Conservation (phyloP, 495 filamentous ascomycete genomes). For the Penicillium coprophilum region DNA sequence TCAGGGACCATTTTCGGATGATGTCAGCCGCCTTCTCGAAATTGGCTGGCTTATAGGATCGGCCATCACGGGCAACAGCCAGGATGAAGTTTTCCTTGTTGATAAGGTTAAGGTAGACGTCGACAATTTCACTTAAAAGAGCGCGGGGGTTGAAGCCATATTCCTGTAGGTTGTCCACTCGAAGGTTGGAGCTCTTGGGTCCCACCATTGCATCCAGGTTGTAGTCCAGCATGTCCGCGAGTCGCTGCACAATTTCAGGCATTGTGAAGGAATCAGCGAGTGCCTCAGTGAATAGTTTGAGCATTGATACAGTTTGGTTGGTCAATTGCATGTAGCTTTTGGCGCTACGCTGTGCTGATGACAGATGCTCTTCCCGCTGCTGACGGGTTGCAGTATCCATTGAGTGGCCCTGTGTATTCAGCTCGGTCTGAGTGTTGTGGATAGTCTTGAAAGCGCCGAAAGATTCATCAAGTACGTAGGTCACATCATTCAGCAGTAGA, state of each 20-base stretch:
- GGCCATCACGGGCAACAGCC: slow-evolving; percentile 89
- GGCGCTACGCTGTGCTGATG: slow-evolving; percentile 71
- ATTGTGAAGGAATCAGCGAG: slow-evolving; percentile 88
- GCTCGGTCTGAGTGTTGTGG: slow-evolving; percentile 69
- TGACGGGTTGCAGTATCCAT: slow-evolving; percentile 64
- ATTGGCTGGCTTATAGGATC: slow-evolving; percentile 86
- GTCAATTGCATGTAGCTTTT: slow-evolving; percentile 95
- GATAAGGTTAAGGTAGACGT: slow-evolving; percentile 86
- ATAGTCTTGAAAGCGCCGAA: slow-evolving; percentile 86
- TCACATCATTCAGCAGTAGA: slow-evolving; percentile 91
- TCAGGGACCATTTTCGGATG: slow-evolving; percentile 59
- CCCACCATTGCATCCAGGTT: slow-evolving; percentile 91
- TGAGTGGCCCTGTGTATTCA: slow-evolving; percentile 48
- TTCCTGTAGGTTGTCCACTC: slow-evolving; percentile 76
- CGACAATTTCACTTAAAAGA: slow-evolving; percentile 78
- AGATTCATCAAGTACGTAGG: slow-evolving; percentile 90
- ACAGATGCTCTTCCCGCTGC: slow-evolving; percentile 75
- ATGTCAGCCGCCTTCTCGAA: slow-evolving; percentile 72
- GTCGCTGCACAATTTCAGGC: slow-evolving; percentile 89
- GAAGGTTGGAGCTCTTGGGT: slow-evolving; percentile 72
- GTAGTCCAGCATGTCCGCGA: slow-evolving; percentile 97
- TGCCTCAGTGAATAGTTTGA: slow-evolving; percentile 91
- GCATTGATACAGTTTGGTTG: slow-evolving; percentile 92
- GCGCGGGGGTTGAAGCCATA: slow-evolving; percentile 81
- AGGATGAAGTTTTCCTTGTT: slow-evolving; percentile 69